Evolutionary conservation across 148 eudicot species (phyloP).

Genomic region (Fallopia convolvulus): DNA sequence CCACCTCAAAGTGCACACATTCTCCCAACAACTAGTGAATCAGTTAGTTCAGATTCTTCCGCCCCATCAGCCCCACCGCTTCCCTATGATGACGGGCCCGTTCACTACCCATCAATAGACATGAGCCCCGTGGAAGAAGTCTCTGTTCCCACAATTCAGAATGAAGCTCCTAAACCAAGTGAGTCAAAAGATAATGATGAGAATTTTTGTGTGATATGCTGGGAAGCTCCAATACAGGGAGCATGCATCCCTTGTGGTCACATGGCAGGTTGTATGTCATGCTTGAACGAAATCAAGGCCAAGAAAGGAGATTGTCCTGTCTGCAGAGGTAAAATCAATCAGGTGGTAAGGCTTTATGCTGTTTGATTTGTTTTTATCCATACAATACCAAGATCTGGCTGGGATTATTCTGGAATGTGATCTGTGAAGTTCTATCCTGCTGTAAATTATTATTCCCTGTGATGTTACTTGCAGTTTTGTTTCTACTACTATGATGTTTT

Average conservation of each 20-base stretch:
- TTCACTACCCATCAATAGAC: slow-evolving; percentile 45
- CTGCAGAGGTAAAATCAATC: slow-evolving; percentile 54
- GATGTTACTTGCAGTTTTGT: background rate
- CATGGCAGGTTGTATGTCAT: slow-evolving; percentile 68
- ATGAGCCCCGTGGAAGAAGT: slow-evolving; percentile 34
- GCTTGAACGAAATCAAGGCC: slow-evolving; percentile 45
- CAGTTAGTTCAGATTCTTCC: slow-evolving; percentile 15
- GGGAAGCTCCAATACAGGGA: slow-evolving; percentile 63
- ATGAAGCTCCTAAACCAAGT: slow-evolving; percentile 7
- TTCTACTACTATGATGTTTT: background rate
- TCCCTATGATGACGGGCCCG: slow-evolving; percentile 29
- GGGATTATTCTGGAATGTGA: background rate
- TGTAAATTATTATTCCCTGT: background rate
- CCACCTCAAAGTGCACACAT: slow-evolving; percentile 3
- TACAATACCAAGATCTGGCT: background rate
- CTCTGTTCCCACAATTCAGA: slow-evolving; percentile 7
- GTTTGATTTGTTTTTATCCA: slow-evolving; percentile 23
- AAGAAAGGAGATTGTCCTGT: slow-evolving; percentile 58
- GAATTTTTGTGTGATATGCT: slow-evolving; percentile 47
- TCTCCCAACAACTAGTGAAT: slow-evolving; percentile 4
- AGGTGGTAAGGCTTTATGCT: slow-evolving; percentile 52
- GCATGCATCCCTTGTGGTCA: slow-evolving; percentile 79
- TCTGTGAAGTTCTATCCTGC: background rate
- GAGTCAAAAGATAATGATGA: slow-evolving; percentile 21
- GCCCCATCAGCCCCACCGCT: slow-evolving; percentile 57